A percentile compares a stretch with the other conserved stretches of the same genome.
phyloP scores from a whole-genome alignment of 495 filamentous ascomycete genomes.

The Xylaria telfairii region DNA sequence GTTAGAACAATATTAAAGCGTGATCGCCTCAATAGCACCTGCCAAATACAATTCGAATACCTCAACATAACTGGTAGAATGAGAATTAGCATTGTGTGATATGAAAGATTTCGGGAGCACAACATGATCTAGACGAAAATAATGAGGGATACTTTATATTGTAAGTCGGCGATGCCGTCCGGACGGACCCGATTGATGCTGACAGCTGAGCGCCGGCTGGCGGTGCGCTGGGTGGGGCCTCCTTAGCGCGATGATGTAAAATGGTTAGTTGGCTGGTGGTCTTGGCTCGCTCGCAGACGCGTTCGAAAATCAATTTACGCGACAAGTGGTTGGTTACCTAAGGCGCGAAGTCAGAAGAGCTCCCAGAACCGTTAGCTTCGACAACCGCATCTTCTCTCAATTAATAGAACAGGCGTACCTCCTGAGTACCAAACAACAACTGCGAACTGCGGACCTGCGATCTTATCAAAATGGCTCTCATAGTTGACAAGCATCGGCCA shows the following conservation, averaged over 20 bases:
- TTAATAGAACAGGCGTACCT: background rate
- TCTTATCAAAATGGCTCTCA: slow-evolving; percentile 61
- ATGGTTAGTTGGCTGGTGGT: background rate
- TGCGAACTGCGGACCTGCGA: background rate
- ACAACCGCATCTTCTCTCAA: background rate
- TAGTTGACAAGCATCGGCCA: slow-evolving; percentile 96
- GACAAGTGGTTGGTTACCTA: slow-evolving; percentile 11
- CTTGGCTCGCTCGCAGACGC: slow-evolving; percentile 30
- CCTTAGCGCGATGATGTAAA: background rate
- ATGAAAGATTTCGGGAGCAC: background rate
- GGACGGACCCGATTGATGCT: background rate
- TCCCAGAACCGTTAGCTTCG: background rate
- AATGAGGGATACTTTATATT: slow-evolving; percentile 7
- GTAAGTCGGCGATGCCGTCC: slow-evolving; percentile 19
- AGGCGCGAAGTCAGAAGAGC: background rate
- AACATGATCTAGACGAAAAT: slow-evolving; percentile 21
- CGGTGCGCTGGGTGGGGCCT: background rate
- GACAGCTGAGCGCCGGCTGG: slow-evolving; percentile 13
- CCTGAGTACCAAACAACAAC: background rate
- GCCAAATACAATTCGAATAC: background rate
- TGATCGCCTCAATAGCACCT: background rate
- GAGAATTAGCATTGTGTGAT: slow-evolving; percentile 4
- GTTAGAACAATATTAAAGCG: background rate
- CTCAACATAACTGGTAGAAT: background rate
- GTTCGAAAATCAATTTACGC: slow-evolving; percentile 36